Base-by-base conservation (phyloP, 2,329 filamentous ascomycete genomes). In the Fusarium aywerte region DNA sequence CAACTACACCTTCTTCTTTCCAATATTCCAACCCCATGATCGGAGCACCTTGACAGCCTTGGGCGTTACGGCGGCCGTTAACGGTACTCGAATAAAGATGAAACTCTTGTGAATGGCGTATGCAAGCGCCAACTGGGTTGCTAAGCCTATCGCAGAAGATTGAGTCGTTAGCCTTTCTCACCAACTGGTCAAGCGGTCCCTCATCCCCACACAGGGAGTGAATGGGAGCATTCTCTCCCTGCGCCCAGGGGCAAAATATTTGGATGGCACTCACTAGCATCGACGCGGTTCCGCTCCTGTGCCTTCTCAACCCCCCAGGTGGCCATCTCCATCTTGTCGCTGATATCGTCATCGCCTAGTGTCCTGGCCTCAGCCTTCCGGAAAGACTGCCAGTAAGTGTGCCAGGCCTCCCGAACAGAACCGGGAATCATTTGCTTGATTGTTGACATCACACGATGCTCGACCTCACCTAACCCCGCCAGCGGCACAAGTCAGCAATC, bases 31-130 rank as follows among this genome's bases (percentile, higher is more conserved):
- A 7, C 96, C 96, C 93, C 95, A 97, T 13, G 88, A 85, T 67
- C 95, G 85, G 27, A 99, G 82, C 13, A 89, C 87, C 80, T 93
- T 96, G 74, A 97, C 96, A n/a, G 98, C 90, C 80, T 96, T 97
- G 2, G 96, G 96, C 10, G 92, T 93, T 32, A 98, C 85, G 4
- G 93, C 95, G 13, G 92, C 93, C 2, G 96, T 96, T 67, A 98
- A 81, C 10, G 96, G 96, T 11, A 99, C 93, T n/a, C 96, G 88
- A 69, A 98, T 79, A 79, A 99, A 97, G 74, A 99, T 97, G 78
- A 98, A 93, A 72, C 92, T 96, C 82, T 99, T 99, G 84, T 99
- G 96, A 59, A 99, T 92, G 27, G 95, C 95, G 76, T 99, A 99
- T 13, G 96, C 96, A 47, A 99, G 85, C 16, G 92, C 93, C 29